Evolutionary conservation across 1,139 yeast genomes (phyloP).

Genomic region (Kluyveromyces sp.): DNA sequence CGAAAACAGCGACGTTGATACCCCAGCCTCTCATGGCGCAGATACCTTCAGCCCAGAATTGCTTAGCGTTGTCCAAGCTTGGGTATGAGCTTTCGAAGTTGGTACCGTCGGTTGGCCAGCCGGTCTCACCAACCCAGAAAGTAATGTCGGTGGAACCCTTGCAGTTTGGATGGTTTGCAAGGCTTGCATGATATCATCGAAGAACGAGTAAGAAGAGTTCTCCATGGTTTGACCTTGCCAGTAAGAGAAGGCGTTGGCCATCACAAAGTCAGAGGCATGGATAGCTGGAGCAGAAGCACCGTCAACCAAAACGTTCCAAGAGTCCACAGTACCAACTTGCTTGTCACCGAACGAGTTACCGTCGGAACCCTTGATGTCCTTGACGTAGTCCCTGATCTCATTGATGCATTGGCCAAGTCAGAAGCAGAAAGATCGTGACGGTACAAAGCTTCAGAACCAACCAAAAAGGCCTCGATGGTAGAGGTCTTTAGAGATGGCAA

Average conservation of each 20-base stretch:
- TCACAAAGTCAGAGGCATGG: slow-evolving; percentile 71
- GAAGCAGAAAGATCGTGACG: slow-evolving; percentile 71
- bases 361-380: slow-evolving; percentile 62
- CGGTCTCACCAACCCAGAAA: slow-evolving; percentile 98
- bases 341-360: slow-evolving; percentile 66
- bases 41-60: slow-evolving; percentile 78
- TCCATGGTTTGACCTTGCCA: slow-evolving; percentile 92
- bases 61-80: slow-evolving; percentile 60
- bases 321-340: slow-evolving; percentile 89
- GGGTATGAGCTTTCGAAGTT: slow-evolving; percentile 59
- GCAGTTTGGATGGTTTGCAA: slow-evolving; percentile 74
- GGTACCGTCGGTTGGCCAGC: slow-evolving; percentile 93
- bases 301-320: slow-evolving; percentile 88
- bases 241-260: slow-evolving; percentile 93
- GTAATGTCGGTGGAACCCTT: slow-evolving; percentile 79
- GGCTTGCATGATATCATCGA: slow-evolving; percentile 95
- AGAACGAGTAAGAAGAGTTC: slow-evolving; percentile 82
- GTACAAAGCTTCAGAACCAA: slow-evolving; percentile 89
- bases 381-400: slow-evolving; percentile 49
- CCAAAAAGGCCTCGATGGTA: slow-evolving; percentile 66
- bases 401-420: slow-evolving; percentile 57
- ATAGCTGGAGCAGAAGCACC: slow-evolving; percentile 64
- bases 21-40: slow-evolving; percentile 97
- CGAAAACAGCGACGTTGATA: slow-evolving; percentile 82
- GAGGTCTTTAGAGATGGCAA: slow-evolving; percentile 63